Evolutionary conservation across 352 stramenopile genomes (phyloP).

Genomic region (Pythium biforme): DNA sequence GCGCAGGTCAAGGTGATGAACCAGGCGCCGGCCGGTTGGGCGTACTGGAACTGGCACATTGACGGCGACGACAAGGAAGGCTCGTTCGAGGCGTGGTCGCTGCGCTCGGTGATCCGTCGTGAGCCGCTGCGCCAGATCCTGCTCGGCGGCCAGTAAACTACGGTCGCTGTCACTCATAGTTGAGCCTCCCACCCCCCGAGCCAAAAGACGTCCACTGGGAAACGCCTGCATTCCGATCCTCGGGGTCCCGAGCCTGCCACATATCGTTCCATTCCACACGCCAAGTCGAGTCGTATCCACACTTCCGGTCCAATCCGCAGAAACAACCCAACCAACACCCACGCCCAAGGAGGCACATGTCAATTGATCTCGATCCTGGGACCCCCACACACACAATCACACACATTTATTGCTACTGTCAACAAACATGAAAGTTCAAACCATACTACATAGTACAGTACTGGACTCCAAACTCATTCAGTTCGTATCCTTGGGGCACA

Average conservation of each 20-base stretch:
- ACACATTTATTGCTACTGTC: too few relatives aligned
- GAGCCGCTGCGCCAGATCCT: constrained; percentile 20
- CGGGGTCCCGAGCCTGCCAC: background rate
- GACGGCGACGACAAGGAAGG: constrained; percentile 18
- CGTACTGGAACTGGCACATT: constrained; percentile 17
- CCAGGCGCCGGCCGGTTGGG: constrained; percentile 10
- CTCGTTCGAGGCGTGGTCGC: constrained; percentile 16
- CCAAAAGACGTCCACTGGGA: constrained; percentile 2
- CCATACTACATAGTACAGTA: too few relatives aligned
- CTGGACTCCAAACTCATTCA: too few relatives aligned
- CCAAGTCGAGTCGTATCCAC: background rate
- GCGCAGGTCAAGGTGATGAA: constrained; percentile 20
- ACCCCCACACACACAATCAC: too few relatives aligned
- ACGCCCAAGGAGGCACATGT: too few relatives aligned
- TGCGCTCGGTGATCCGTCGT: constrained; percentile 12
- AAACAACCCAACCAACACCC: too few relatives aligned
- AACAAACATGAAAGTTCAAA: too few relatives aligned
- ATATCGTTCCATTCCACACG: background rate
- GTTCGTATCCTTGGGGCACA: too few relatives aligned
- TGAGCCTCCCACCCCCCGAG: background rate
- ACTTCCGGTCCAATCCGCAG: too few relatives aligned
- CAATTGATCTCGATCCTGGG: too few relatives aligned
- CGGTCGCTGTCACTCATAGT: background rate
- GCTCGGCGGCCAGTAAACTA: constrained; percentile 1
- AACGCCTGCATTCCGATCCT: background rate